These are phyloP conservation scores for Chytriomyces sp. DNA, from an alignment of 192 early-diverging fungal species.

Conservation along the genomic window DNA sequence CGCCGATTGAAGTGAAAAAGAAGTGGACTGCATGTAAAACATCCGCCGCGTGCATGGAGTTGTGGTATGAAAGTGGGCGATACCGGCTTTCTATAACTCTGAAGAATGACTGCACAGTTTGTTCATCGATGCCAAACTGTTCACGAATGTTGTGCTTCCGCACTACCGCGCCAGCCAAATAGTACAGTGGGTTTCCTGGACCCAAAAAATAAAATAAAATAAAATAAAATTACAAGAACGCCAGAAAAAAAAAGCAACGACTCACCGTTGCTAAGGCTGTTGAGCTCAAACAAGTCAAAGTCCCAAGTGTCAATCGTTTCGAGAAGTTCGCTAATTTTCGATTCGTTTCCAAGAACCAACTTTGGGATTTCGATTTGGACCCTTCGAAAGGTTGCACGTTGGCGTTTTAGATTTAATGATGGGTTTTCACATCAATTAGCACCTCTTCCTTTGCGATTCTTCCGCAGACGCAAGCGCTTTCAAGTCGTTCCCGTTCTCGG, in stretches of 20 bases:
- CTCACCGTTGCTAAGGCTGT: slow-evolving; percentile 22
- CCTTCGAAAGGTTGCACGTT: not conserved
- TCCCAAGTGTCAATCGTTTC: slow-evolving; percentile 43
- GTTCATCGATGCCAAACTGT: slow-evolving; percentile 38
- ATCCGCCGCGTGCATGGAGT: slow-evolving; percentile 59
- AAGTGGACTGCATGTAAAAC: slow-evolving; percentile 57
- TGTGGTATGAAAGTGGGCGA: slow-evolving; percentile 53
- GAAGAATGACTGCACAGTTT: slow-evolving; percentile 38
- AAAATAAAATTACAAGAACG: slow-evolving; percentile 26
- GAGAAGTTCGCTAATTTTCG: slow-evolving; percentile 35
- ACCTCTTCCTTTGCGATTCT: not conserved
- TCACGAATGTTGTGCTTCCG: slow-evolving; percentile 35
- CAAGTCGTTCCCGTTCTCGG: not conserved
- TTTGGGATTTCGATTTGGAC: not conserved
- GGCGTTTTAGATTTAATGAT: not conserved
- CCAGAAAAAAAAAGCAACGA: slow-evolving; percentile 1
- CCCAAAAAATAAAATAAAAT: not conserved
- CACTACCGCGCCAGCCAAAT: slow-evolving; percentile 37
- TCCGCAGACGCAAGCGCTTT: not conserved
- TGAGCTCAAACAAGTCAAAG: slow-evolving; percentile 52
- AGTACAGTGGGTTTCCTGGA: slow-evolving; percentile 43
- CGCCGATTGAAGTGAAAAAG: slow-evolving; percentile 36
- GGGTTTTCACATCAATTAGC: too few relatives aligned
- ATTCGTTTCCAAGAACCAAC: not conserved
- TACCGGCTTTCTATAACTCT: slow-evolving; percentile 43